phyloP scores from a whole-genome alignment of 2,329 filamentous ascomycete species.

The Paracoccidioides lutzii region DNA sequence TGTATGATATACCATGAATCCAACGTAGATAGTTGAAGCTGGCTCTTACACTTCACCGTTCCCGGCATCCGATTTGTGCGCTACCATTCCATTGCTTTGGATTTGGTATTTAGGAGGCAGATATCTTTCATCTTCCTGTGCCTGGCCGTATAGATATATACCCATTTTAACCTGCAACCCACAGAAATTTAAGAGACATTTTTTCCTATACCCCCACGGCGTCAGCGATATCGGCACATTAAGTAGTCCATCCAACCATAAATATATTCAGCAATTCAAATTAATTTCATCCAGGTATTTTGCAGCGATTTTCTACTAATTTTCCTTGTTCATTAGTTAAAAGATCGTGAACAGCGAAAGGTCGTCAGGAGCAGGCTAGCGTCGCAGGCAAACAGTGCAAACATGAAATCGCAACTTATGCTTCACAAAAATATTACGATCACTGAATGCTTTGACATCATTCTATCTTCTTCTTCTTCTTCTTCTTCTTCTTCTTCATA shows the following conservation, averaged over 20 bases:
- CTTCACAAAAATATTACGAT: neutral
- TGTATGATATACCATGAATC: neutral
- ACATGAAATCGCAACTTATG: conserved; percentile 8
- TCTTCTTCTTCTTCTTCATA: neutral
- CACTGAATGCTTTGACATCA: neutral
- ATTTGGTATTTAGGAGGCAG: too few species aligned
- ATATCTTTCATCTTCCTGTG: too few species aligned
- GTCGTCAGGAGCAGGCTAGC: too few species aligned
- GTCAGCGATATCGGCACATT: neutral
- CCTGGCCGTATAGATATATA: too few species aligned
- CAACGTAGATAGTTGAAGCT: neutral
- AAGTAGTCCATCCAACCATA: too few species aligned
- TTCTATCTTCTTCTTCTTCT: too few species aligned
- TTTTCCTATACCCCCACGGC: neutral
- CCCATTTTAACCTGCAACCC: too few species aligned
- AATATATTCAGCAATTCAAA: neutral
- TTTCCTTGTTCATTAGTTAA: neutral
- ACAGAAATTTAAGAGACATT: too few species aligned
- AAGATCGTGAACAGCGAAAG: neutral
- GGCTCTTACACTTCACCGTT: neutral
- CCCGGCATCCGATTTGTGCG: neutral
- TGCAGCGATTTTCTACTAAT: neutral
- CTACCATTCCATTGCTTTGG: too few species aligned
- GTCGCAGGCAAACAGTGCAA: conserved; percentile 20
- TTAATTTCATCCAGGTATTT: neutral